Evolutionary conservation across 805 yeast genomes (phyloP).

Genomic region (Torulaspora franciscae): DNA sequence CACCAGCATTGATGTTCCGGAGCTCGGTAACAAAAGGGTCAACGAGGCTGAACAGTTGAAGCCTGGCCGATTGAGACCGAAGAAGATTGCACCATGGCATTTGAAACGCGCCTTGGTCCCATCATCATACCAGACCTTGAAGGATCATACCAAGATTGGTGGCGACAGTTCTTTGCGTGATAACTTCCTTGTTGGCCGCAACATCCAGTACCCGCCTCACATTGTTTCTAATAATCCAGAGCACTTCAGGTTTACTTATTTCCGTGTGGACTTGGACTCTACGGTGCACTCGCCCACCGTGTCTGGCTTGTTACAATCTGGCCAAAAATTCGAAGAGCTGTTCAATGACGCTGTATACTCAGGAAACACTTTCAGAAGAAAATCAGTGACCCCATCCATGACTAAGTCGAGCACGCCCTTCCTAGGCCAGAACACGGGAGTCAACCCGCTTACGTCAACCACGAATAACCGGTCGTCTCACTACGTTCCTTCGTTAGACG

Average conservation of each 20-base stretch:
- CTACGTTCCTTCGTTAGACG: slow-evolving; percentile 3
- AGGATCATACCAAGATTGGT: slow-evolving; percentile 14
- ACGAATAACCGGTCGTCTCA: slow-evolving; percentile 6
- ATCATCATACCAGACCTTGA: slow-evolving; percentile 9
- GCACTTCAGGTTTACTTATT: slow-evolving; percentile 80
- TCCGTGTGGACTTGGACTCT: slow-evolving; percentile 82
- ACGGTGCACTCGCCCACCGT: slow-evolving; percentile 87
- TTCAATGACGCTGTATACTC: slow-evolving; percentile 47
- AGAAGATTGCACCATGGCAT: slow-evolving; percentile 72
- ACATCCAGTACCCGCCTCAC: slow-evolving; percentile 42
- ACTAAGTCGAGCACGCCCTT: slow-evolving; percentile 11
- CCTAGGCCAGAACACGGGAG: slow-evolving; percentile 10
- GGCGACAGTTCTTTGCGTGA: slow-evolving; percentile 21
- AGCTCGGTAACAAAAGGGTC: slow-evolving; percentile 41
- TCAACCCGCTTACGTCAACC: neutral
- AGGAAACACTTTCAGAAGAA: slow-evolving; percentile 6
- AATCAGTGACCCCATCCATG: slow-evolving; percentile 9
- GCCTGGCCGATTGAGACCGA: slow-evolving; percentile 68
- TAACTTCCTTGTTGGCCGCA: slow-evolving; percentile 31
- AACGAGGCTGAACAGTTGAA: slow-evolving; percentile 51
- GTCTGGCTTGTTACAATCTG: slow-evolving; percentile 68
- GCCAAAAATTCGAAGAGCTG: slow-evolving; percentile 55
- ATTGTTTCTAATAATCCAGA: slow-evolving; percentile 45
- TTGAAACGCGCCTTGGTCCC: slow-evolving; percentile 25
- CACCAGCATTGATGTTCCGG: slow-evolving; percentile 42